phyloP scores from a whole-genome alignment of 176 grass and related monocot species.

The Stipa capillata region DNA sequence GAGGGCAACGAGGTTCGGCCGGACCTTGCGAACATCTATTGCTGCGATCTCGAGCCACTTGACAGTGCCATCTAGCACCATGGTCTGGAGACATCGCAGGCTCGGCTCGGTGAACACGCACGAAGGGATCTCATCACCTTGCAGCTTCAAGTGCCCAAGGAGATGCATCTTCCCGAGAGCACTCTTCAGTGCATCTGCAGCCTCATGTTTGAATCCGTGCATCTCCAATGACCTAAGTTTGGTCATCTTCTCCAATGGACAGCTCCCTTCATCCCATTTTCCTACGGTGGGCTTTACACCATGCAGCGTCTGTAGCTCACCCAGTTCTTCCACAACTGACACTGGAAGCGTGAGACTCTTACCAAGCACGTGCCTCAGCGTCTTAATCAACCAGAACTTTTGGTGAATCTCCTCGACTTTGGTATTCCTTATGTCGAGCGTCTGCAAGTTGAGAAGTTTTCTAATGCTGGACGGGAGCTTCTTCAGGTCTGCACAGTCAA shows the following conservation, averaged over 20 bases:
- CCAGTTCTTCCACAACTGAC: neutral
- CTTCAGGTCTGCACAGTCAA: neutral
- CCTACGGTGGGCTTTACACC: neutral
- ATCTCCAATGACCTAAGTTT: conserved; percentile 15
- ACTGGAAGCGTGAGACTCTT: neutral
- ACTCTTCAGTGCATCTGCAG: neutral
- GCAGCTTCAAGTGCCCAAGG: neutral
- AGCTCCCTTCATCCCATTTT: neutral
- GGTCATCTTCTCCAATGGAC: neutral
- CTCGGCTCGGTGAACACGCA: neutral
- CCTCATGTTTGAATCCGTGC: no score
- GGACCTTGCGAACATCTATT: neutral
- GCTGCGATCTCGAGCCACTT: neutral
- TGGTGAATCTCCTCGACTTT: neutral
- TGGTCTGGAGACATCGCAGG: neutral
- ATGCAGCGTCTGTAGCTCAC: conserved; percentile 9
- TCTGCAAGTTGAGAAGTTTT: conserved; percentile 22
- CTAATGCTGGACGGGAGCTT: neutral
- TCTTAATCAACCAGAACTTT: neutral
- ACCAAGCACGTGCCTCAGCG: neutral
- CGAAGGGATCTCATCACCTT: neutral
- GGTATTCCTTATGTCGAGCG: neutral
- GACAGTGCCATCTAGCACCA: neutral
- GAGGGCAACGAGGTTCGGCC: neutral
- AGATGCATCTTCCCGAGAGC: neutral